phyloP scores from a whole-genome alignment of 2,329 filamentous ascomycete genomes.

The Apiospora saccharicola region DNA sequence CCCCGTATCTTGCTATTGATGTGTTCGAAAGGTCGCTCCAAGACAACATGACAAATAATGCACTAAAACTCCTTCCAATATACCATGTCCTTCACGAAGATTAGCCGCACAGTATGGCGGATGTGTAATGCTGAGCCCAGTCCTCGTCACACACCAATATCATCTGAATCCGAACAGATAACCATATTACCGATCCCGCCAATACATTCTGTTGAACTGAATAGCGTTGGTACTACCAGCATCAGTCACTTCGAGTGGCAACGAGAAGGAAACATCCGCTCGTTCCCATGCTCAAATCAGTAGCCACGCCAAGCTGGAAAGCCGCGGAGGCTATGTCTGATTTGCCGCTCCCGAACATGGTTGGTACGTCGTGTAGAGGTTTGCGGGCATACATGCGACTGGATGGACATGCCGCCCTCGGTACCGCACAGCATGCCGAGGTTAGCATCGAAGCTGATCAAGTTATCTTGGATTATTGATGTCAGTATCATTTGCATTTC shows the following conservation, averaged over 20 bases:
- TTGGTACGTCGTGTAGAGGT: neutral
- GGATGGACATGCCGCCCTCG: conserved; percentile 12
- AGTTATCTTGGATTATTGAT: neutral
- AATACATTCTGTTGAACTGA: neutral
- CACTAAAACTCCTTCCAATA: conserved; percentile 3
- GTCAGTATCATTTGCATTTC: neutral
- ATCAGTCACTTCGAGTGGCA: neutral
- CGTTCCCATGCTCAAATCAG: neutral
- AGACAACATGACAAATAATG: conserved; percentile 1
- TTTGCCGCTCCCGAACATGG: neutral
- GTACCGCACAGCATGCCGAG: conserved; percentile 26
- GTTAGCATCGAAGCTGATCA: conserved; percentile 25
- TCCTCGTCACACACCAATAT: neutral
- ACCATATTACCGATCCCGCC: neutral
- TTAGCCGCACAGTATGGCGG: conserved; percentile 8
- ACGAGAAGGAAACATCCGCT: neutral
- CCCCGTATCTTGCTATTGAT: neutral
- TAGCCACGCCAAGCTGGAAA: conserved; percentile 2
- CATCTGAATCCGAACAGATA: neutral
- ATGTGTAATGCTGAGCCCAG: neutral
- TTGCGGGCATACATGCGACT: conserved; percentile 22
- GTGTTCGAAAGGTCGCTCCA: neutral
- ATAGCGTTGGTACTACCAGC: neutral
- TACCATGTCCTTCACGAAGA: conserved; percentile 1
- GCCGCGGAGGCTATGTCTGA: conserved; percentile 6